phyloP scores from a whole-genome alignment of 169 alveolate species.

The Fabrea salina region DNA sequence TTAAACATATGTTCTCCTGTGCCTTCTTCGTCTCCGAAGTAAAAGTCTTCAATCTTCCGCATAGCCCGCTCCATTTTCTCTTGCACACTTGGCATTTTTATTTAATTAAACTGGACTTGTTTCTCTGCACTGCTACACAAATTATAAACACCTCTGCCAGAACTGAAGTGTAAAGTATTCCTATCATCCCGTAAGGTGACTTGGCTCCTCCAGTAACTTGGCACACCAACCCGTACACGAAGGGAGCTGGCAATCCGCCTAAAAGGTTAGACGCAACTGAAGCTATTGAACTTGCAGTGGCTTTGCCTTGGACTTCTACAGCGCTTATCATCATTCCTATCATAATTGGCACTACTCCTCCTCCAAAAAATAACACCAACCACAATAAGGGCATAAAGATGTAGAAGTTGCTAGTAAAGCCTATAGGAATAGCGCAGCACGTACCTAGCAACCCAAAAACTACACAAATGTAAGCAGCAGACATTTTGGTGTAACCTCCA shows the following conservation, averaged over 20 bases:
- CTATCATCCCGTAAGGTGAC: slow-evolving; percentile 56
- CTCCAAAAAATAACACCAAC: slow-evolving; percentile 73
- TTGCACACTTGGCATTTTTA: not conserved
- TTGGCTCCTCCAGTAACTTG: slow-evolving; percentile 53
- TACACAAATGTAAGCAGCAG: slow-evolving; percentile 50
- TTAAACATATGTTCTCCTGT: slow-evolving; percentile 53
- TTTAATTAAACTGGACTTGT: too few relatives aligned
- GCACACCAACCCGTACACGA: slow-evolving; percentile 64
- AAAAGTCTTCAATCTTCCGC: slow-evolving; percentile 39
- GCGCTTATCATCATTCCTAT: slow-evolving; percentile 66
- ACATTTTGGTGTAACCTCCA: slow-evolving; percentile 68
- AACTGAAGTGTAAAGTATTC: slow-evolving; percentile 52
- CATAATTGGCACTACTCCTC: slow-evolving; percentile 64
- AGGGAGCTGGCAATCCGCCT: slow-evolving; percentile 74
- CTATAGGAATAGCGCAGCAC: slow-evolving; percentile 54
- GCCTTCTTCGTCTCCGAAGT: slow-evolving; percentile 54
- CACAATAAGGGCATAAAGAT: slow-evolving; percentile 54
- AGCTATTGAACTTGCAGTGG: slow-evolving; percentile 60
- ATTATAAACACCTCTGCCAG: slow-evolving; percentile 37
- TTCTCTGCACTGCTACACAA: too few relatives aligned
- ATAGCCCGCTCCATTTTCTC: slow-evolving; percentile 17
- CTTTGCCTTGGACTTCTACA: slow-evolving; percentile 46
- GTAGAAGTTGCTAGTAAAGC: slow-evolving; percentile 36
- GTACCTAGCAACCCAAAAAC: slow-evolving; percentile 50
- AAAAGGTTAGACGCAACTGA: slow-evolving; percentile 57